These are phyloP conservation scores for Moricandia moricandioides DNA, from an alignment of 345 rosid genomes.

Conservation along the genomic window DNA sequence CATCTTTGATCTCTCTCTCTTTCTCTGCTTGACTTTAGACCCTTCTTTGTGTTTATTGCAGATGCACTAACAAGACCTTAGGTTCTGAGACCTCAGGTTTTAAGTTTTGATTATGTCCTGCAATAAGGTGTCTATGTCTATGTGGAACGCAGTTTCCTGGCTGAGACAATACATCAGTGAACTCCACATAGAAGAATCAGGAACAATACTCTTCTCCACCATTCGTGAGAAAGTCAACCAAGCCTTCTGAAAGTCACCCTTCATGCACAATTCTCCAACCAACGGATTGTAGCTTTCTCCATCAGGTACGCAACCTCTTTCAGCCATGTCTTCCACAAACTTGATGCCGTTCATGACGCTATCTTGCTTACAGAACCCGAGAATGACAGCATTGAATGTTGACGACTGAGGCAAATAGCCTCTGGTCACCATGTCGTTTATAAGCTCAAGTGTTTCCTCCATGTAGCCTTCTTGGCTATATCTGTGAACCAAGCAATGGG, in stretches of 20 bases:
- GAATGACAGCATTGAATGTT: slow-evolving; percentile 54
- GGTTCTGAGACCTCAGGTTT: background rate
- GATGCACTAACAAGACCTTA: background rate
- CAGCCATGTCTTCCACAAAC: slow-evolving; percentile 61
- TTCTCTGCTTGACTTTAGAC: background rate
- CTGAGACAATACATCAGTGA: slow-evolving; percentile 48
- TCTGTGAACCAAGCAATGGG: slow-evolving; percentile 56
- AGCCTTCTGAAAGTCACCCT: slow-evolving; percentile 48
- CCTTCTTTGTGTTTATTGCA: background rate
- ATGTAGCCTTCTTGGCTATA: slow-evolving; percentile 46
- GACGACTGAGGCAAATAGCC: slow-evolving; percentile 51
- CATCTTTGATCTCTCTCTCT: background rate
- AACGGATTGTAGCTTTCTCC: slow-evolving; percentile 45
- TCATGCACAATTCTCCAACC: slow-evolving; percentile 46
- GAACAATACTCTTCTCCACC: slow-evolving; percentile 56
- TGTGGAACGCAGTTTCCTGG: slow-evolving; percentile 35
- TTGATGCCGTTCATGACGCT: slow-evolving; percentile 51
- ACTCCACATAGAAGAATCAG: slow-evolving; percentile 56
- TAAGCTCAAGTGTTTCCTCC: slow-evolving; percentile 50
- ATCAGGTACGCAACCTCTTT: slow-evolving; percentile 54
- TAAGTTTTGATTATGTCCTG: background rate
- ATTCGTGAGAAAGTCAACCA: slow-evolving; percentile 44
- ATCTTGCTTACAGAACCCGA: slow-evolving; percentile 58
- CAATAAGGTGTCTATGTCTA: slow-evolving; percentile 1
- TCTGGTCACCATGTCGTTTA: slow-evolving; percentile 52